phyloP scores from a whole-genome alignment of 177 flowering plant species.

The Tripterygium wilfordii region DNA sequence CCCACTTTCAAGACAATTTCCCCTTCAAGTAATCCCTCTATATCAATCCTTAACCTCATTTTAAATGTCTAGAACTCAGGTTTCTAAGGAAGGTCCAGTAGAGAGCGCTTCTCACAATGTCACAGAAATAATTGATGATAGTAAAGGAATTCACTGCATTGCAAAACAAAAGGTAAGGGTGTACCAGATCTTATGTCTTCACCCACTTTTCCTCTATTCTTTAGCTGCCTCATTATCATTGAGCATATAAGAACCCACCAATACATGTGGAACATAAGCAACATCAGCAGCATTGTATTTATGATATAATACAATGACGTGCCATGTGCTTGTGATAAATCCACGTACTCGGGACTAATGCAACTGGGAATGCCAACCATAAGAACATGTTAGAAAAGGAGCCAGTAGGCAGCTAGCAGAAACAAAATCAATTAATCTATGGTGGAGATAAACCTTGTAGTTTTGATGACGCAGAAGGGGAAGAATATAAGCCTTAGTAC shows the following conservation, averaged over 20 bases:
- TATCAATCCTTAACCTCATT: too few relatives aligned
- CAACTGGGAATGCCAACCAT: slow-evolving; percentile 36
- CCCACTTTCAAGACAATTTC: too few relatives aligned
- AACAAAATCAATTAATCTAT: slow-evolving; percentile 3
- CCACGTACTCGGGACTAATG: slow-evolving; percentile 31
- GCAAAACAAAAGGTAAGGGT: not conserved
- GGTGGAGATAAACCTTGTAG: slow-evolving; percentile 52
- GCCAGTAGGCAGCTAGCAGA: not conserved
- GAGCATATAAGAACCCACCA: slow-evolving; percentile 87
- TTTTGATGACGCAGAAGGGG: slow-evolving; percentile 78
- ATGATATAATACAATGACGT: slow-evolving; percentile 49
- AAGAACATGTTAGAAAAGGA: slow-evolving; percentile 10
- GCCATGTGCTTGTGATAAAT: slow-evolving; percentile 26
- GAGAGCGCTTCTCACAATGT: too few relatives aligned
- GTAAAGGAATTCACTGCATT: too few relatives aligned
- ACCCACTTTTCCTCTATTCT: slow-evolving; percentile 84
- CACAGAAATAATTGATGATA: too few relatives aligned
- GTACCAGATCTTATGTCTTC: slow-evolving; percentile 94
- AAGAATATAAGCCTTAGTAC: slow-evolving; percentile 69
- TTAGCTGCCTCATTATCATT: slow-evolving; percentile 77
- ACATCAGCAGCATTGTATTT: slow-evolving; percentile 72
- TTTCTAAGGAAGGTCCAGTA: too few relatives aligned
- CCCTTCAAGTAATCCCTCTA: too few relatives aligned
- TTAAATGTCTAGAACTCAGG: too few relatives aligned
- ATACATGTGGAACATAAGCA: slow-evolving; percentile 81